These are phyloP conservation scores for Wickerhamomyces bovis DNA, from an alignment of 805 yeast species.

Conservation along the genomic window DNA sequence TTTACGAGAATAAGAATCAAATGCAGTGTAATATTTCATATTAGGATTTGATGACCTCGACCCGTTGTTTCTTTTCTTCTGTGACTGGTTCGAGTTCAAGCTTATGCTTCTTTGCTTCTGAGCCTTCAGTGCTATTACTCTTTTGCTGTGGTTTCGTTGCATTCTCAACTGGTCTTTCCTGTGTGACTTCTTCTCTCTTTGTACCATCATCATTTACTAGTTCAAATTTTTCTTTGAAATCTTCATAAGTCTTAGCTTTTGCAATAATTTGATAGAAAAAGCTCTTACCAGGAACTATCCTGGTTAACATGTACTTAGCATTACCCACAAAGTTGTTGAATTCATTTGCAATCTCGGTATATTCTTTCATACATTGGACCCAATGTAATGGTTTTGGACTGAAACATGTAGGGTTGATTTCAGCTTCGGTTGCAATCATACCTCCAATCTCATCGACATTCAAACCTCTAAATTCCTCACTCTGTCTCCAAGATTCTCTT, in stretches of 20 bases:
- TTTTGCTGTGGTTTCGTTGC: not conserved
- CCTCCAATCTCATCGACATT: slow-evolving; percentile 66
- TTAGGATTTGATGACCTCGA: not conserved
- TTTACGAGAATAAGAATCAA: not conserved
- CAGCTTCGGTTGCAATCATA: slow-evolving; percentile 93
- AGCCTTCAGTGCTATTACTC: not conserved
- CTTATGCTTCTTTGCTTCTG: not conserved
- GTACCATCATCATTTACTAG: slow-evolving; percentile 17
- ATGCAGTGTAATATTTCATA: not conserved
- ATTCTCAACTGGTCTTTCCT: slow-evolving; percentile 1
- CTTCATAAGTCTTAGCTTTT: slow-evolving; percentile 49
- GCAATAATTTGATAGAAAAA: slow-evolving; percentile 51
- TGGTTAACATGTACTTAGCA: slow-evolving; percentile 73
- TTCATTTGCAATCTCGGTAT: slow-evolving; percentile 42
- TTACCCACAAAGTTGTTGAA: slow-evolving; percentile 64
- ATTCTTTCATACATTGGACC: slow-evolving; percentile 50
- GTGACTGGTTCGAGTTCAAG: not conserved
- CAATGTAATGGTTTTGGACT: slow-evolving; percentile 39
- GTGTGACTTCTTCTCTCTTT: not conserved
- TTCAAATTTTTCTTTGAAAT: slow-evolving; percentile 29
- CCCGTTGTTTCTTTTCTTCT: not conserved
- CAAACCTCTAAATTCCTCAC: slow-evolving; percentile 4
- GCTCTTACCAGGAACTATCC: slow-evolving; percentile 74
- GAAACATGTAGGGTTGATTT: slow-evolving; percentile 79
- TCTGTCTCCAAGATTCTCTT: slow-evolving; percentile 31